Evolutionary conservation across 2,329 filamentous ascomycete genomes (phyloP).

Genomic region (Diaporthe velutina): DNA sequence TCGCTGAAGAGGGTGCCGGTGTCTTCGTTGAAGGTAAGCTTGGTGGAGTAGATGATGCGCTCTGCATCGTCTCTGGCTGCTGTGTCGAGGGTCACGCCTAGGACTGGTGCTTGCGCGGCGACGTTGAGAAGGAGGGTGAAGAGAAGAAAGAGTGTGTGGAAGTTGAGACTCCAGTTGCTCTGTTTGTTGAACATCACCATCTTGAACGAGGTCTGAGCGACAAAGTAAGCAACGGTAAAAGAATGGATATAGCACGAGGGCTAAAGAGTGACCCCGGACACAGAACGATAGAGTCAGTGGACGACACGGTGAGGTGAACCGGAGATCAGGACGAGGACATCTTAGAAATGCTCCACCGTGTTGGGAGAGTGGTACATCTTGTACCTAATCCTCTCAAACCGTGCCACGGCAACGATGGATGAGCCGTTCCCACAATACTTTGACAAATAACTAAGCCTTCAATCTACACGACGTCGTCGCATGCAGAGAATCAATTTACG

Average conservation of each 20-base stretch:
- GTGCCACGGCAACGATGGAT: background rate
- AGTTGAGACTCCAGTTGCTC: background rate
- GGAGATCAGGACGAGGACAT: background rate
- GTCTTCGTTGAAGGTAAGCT: constrained; percentile 14
- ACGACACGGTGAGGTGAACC: background rate
- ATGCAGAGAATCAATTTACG: constrained; percentile 1
- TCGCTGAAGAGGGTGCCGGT: constrained; percentile 6
- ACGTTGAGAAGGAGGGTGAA: constrained; percentile 3
- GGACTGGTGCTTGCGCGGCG: constrained; percentile 2
- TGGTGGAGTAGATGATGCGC: constrained; percentile 1
- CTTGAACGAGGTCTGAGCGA: background rate
- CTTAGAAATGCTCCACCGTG: background rate
- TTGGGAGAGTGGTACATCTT: constrained; percentile 7
- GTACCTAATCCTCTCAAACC: background rate
- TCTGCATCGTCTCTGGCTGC: background rate
- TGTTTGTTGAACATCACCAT: background rate
- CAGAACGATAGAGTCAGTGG: background rate
- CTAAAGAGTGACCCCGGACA: background rate
- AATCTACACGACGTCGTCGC: background rate
- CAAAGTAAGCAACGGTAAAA: background rate
- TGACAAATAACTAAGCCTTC: background rate
- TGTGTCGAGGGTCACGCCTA: background rate
- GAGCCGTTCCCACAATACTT: background rate
- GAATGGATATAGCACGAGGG: background rate
- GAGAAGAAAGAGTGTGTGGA: constrained; percentile 11